Conservation (phyloP, 2,329 filamentous ascomycete species). For the Curvularia eragrostidis region DNA sequence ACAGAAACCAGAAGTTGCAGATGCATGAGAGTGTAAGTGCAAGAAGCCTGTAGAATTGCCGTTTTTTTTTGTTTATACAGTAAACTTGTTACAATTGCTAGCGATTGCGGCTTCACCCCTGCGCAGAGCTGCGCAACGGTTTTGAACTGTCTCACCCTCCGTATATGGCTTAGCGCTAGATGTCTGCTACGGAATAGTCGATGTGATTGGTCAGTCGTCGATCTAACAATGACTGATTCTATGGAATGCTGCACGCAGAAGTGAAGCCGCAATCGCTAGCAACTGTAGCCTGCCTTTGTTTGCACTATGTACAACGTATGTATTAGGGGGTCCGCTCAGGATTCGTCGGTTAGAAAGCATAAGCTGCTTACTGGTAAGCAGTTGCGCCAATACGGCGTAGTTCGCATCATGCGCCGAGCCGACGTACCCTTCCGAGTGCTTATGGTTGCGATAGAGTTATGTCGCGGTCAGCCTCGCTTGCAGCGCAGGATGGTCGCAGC, state of each 20-base stretch:
- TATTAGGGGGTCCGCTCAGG: too few relatives aligned
- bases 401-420: conserved; percentile 1
- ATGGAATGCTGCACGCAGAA: neutral
- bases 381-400: neutral
- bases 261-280: neutral
- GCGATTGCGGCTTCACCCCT: neutral
- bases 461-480: conserved; percentile 3
- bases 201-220: conserved; percentile 1
- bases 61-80: too few relatives aligned
- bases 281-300: too few relatives aligned
- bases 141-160: neutral
- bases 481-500: conserved; percentile 1
- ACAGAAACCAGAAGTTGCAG: too few relatives aligned
- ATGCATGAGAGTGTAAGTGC: too few relatives aligned
- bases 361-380: conserved; percentile 1
- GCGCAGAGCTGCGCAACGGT: neutral
- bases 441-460: neutral
- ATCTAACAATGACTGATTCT: neutral
- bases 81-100: too few relatives aligned
- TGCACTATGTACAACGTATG: too few relatives aligned
- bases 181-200: neutral
- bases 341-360: too few relatives aligned
- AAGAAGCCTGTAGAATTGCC: too few relatives aligned
- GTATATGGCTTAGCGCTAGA: conserved; percentile 1
- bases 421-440: conserved; percentile 2